A percentile compares a stretch with the other conserved stretches of the same genome.
Conservation (phyloP, 257 asterid species). For the Solanum pimpinellifolium region DNA sequence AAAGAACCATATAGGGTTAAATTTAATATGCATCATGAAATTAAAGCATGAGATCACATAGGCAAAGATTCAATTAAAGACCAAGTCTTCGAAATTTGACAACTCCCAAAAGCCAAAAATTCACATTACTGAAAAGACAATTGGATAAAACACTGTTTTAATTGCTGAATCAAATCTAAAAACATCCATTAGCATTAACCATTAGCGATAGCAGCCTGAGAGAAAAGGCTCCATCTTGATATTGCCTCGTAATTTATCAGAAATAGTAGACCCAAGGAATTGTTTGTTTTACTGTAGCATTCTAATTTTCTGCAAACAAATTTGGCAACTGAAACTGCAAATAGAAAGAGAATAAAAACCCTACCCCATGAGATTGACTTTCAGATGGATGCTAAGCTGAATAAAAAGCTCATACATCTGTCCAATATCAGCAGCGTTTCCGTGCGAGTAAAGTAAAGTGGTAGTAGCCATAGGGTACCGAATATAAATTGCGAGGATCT, state of each 20-base stretch:
- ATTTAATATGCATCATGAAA: background rate
- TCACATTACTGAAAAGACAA: background rate
- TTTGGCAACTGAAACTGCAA: background rate
- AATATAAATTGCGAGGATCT: conserved; percentile 65
- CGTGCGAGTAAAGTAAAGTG: conserved; percentile 83
- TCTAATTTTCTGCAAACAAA: background rate
- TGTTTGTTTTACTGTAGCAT: background rate
- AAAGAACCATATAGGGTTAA: background rate
- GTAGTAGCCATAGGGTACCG: conserved; percentile 87
- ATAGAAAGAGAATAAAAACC: conserved; percentile 28
- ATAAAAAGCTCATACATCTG: conserved; percentile 92
- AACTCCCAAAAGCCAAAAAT: background rate
- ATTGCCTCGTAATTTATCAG: background rate
- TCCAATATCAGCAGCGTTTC: conserved; percentile 92
- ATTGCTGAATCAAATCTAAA: background rate
- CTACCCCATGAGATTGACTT: conserved; percentile 91
- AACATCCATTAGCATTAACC: background rate
- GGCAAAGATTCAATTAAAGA: background rate
- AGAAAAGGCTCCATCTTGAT: background rate
- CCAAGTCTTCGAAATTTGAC: background rate
- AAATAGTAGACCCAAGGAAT: background rate
- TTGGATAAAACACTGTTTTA: background rate
- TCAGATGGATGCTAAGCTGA: conserved; percentile 86
- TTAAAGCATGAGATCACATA: background rate
- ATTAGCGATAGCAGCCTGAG: background rate